Percentiles rank a stretch among this genome's conserved stretches.
phyloP scores from a whole-genome alignment of 352 stramenopile genomes.

The Hyaloperonospora arabidopsidis region DNA sequence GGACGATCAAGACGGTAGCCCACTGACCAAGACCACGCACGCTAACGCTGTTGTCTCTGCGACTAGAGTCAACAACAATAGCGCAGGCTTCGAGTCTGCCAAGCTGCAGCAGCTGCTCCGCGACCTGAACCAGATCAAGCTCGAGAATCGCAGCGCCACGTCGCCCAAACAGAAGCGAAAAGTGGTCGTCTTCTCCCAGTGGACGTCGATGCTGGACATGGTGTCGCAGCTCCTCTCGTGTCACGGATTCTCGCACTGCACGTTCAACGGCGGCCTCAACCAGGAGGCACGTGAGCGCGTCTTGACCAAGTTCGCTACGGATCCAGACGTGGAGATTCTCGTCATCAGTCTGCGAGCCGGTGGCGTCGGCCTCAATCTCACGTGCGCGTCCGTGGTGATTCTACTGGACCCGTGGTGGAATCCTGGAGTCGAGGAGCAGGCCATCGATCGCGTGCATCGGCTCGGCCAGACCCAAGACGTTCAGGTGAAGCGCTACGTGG shows the following conservation, averaged over 20 bases:
- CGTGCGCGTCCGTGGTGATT: slow-evolving; percentile 82
- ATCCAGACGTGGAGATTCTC: slow-evolving; percentile 56
- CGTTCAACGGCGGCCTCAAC: slow-evolving; percentile 70
- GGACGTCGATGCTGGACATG: slow-evolving; percentile 85
- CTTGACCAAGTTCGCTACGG: slow-evolving; percentile 52
- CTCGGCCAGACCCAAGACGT: slow-evolving; percentile 82
- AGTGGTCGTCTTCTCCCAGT: slow-evolving; percentile 88
- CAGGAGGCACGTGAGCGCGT: slow-evolving; percentile 66
- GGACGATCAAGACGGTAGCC: not conserved
- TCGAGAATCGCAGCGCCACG: slow-evolving; percentile 32
- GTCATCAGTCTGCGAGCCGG: slow-evolving; percentile 86
- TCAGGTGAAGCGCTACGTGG: slow-evolving; percentile 84
- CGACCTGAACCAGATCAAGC: slow-evolving; percentile 56
- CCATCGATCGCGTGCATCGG: slow-evolving; percentile 89
- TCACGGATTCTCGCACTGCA: slow-evolving; percentile 43
- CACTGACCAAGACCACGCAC: not conserved
- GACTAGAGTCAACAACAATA: slow-evolving; percentile 6
- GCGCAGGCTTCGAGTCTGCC: slow-evolving; percentile 46
- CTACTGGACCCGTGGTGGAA: slow-evolving; percentile 93
- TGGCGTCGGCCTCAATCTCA: slow-evolving; percentile 88
- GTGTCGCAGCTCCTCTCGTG: slow-evolving; percentile 45
- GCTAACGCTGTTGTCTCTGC: not conserved
- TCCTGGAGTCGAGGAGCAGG: slow-evolving; percentile 88
- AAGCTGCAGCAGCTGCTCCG: slow-evolving; percentile 62
- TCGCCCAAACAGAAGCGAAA: slow-evolving; percentile 45